Base-by-base conservation (phyloP, 1,284 basidiomycete species). In the Acaromyces ingoldii region DNA sequence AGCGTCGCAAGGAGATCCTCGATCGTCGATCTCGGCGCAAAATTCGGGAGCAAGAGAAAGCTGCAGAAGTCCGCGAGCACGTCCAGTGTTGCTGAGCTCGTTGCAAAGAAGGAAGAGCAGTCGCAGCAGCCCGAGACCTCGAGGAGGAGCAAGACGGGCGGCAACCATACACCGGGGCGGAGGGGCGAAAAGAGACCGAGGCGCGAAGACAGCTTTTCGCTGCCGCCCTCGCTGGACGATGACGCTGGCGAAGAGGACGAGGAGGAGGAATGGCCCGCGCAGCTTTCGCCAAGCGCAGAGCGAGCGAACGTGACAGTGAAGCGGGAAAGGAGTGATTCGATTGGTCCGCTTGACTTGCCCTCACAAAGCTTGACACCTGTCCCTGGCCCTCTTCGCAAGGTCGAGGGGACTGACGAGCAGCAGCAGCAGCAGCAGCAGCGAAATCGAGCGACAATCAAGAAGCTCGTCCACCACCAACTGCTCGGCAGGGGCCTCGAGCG, bases 381-480 rank as follows among this genome's bases (percentile, higher is more conserved):
- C n/a, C n/a, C n/a, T n/a, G n/a, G n/a, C n/a, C n/a, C n/a, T n/a
- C n/a, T n/a, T n/a, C n/a, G n/a, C n/a, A n/a, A n/a, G n/a, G n/a
- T n/a, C n/a, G n/a, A n/a, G n/a, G n/a, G n/a, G n/a, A 4, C 36
- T 17, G 24, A 37, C 36, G 24, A 37, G 36, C 36, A 37, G 7
- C 17, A 17, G 17, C 24, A 17, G 6, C 24, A 17, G 4, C 15
- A 21, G 21, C 29, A 48, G 22, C 25, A 34, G n/a, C n/a, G 30
- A 13, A 65, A 65, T 47, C 56, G 62, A 15, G 19, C 33, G 0
- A 19, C 42, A 19, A 63, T 65, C 47, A 63, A 63, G 51, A 51
- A 52, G 24, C 55, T 65, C 33, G 62, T 64, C 1, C 58, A 62
- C n/a, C 46, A 64, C 37, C 63, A 65, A 47, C 43, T 65, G 1